Base-by-base conservation (phyloP, 2,329 filamentous ascomycete species). In the Hirsutella rhossiliensis region DNA sequence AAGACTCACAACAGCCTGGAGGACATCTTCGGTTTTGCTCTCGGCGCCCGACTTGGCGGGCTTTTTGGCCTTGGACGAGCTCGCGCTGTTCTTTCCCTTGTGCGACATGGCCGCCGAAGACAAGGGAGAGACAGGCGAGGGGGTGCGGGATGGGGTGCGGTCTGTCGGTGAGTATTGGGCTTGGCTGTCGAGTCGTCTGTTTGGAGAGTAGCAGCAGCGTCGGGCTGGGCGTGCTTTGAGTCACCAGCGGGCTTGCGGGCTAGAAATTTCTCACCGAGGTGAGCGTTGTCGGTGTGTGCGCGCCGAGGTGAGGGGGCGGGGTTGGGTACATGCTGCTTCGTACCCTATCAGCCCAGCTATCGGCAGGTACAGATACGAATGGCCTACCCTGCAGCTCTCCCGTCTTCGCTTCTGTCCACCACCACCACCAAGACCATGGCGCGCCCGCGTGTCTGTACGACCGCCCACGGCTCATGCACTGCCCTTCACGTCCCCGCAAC, bases 21-120 rank as follows among this genome's bases (percentile, higher is more conserved):
- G 63, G 48, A 72, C 69, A 58, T 78, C 73, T 52, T 79, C 75
- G 53, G 69, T 65, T 58, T 78, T 77, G 56, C 60, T 64, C 54
- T 79, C 75, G 40, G 71, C 62, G 51, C 67, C 66, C 43, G 65
- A 51, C 52, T 75, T 75, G 53, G 65, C 59, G 47, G 70, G 53
- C 57, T 75, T 76, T 56, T 76, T 78, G 54, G 67, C 67, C 64
- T 75, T 73, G 47, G 60, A 57, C 47, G 63, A 62, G 54, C 55
- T 57, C 44, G 51, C 51, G 46, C 59, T 57, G 43, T 56, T 61
- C 57, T 68, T 63, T 50, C 63, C 60, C 58, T 68, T 64, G 57
- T 68, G 63, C 51, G 70, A 72, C 71, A 73, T 73, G 38, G 46
- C 49, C 43, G 45, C 43, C 40, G 38, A 13, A 38, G 20, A 34